Percentiles rank a stretch among this genome's conserved stretches.
These are phyloP conservation scores for Nitzschia putrida DNA, from an alignment of 108 stramenopile species.

Conservation along the genomic window DNA sequence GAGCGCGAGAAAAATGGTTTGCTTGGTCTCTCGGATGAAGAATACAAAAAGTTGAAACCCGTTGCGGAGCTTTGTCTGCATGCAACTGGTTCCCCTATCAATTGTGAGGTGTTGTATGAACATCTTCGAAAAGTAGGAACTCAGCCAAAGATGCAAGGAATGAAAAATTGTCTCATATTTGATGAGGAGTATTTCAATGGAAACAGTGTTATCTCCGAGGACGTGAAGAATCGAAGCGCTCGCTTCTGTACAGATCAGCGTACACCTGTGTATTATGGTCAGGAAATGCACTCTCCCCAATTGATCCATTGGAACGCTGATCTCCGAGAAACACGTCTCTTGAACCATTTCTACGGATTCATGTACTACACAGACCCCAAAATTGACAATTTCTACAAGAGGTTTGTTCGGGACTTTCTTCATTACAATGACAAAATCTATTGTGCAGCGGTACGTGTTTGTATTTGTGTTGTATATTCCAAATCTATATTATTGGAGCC, in stretches of 20 bases:
- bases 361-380: conserved; percentile 79
- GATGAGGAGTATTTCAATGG: conserved; percentile 49
- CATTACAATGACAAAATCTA: conserved; percentile 84
- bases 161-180: conserved; percentile 69
- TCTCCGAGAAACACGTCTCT: conserved; percentile 48
- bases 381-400: conserved; percentile 62
- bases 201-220: conserved; percentile 32
- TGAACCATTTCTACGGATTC: conserved; percentile 85
- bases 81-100: conserved; percentile 11
- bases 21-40: conserved; percentile 18
- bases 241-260: conserved; percentile 52
- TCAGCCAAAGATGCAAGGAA: conserved; percentile 39
- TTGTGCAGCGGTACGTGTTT: conserved; percentile 58
- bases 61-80: conserved; percentile 36
- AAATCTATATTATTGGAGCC: too few relatives aligned
- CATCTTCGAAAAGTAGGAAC: conserved; percentile 29
- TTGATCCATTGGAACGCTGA: conserved; percentile 74
- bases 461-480: background rate
- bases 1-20: conserved; percentile 39
- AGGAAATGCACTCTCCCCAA: conserved; percentile 43
- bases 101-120: conserved; percentile 33
- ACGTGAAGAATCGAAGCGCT: conserved; percentile 42
- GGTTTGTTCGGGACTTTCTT: conserved; percentile 83
- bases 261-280: conserved; percentile 46
- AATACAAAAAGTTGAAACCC: conserved; percentile 31